Evolutionary conservation across 1,284 basidiomycete genomes (phyloP).

Genomic region (Inonotus obliquus): DNA sequence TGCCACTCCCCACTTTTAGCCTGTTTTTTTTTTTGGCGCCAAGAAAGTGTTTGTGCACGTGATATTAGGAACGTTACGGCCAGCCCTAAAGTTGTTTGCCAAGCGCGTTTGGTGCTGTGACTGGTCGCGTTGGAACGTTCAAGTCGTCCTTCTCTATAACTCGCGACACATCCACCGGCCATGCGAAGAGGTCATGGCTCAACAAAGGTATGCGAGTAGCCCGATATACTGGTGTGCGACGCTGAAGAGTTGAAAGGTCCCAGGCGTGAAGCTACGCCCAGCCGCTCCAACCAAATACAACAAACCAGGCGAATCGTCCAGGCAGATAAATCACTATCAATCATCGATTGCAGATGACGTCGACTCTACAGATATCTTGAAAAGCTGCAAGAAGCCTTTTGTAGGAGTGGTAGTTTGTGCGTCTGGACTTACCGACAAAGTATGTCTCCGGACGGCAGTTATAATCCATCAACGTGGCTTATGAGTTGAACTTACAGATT

Average conservation of each 20-base stretch:
- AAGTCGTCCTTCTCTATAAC: not conserved
- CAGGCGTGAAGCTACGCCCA: constrained; percentile 71
- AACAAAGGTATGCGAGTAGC: constrained; percentile 34
- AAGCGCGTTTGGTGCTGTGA: not conserved
- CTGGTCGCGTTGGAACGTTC: constrained; percentile 1
- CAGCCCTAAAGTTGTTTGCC: constrained; percentile 25
- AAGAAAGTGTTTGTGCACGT: not conserved
- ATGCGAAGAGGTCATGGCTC: constrained; percentile 29
- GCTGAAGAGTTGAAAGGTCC: constrained; percentile 39
- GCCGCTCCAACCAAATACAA: constrained; percentile 36
- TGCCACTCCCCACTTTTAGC: too few species aligned
- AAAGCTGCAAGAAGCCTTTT: constrained; percentile 16
- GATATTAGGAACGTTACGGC: constrained; percentile 20
- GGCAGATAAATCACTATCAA: constrained; percentile 30
- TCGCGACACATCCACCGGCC: not conserved
- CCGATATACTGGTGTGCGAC: not conserved
- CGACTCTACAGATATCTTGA: constrained; percentile 21
- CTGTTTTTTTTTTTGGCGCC: too few species aligned
- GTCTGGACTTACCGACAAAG: constrained; percentile 19
- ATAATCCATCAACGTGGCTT: constrained; percentile 5
- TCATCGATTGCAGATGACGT: constrained; percentile 11
- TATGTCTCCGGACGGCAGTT: constrained; percentile 23
- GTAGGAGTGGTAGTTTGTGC: constrained; percentile 15
- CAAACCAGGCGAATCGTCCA: constrained; percentile 24
- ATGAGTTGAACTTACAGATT: constrained; percentile 35